Base-by-base conservation (phyloP, 2,329 filamentous ascomycete genomes). In the Sclerotinia glacialis region DNA sequence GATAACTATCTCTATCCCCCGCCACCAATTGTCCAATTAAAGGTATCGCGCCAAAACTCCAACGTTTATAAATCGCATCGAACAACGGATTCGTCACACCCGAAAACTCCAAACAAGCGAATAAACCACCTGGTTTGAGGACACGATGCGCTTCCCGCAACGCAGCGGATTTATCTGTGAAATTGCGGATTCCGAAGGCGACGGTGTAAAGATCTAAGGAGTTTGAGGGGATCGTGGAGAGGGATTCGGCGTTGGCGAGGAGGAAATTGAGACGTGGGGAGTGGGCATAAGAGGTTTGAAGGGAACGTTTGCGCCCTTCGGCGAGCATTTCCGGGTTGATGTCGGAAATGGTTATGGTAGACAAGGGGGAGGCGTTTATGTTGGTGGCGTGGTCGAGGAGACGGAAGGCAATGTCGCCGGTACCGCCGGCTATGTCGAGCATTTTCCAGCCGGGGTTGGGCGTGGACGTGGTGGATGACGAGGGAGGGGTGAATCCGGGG, bases 201-300 rank as follows among this genome's bases (percentile, higher is more conserved):
- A 99, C 95, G 0, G 95, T 99, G 81, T 99, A 99, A 6, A 99
- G 83, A 77, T 99, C 95, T 65, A 98, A 83, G n/a, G 85, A 90
- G 75, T 84, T 83, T 73, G 86, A 82, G 2, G 88, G 83, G 65
- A 97, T 85, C 23, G 79, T 78, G 71, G 84, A 79, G 40, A 98
- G 85, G 60, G 86, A 80, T 76, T 97, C 92, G 11, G 95, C 95
- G 76, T 99, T 97, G 69, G 92, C 94, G 74, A 96, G 89, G 72
- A 97, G 83, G 79, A 97, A 99, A 65, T 82, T 82, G 31, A 90
- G 81, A n/a, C 80, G 78, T 11, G 82, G 80, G 68, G 85, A 86
- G 71, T 88, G 83, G 31, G 81, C 79, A 79, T 74, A 75, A 53
- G 72, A 65, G 0, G 86, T 89, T 31, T 82, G 72, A 28, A 88